phyloP scores from a whole-genome alignment of 805 yeast genomes.

The Metahyphopichia silvanorum region DNA sequence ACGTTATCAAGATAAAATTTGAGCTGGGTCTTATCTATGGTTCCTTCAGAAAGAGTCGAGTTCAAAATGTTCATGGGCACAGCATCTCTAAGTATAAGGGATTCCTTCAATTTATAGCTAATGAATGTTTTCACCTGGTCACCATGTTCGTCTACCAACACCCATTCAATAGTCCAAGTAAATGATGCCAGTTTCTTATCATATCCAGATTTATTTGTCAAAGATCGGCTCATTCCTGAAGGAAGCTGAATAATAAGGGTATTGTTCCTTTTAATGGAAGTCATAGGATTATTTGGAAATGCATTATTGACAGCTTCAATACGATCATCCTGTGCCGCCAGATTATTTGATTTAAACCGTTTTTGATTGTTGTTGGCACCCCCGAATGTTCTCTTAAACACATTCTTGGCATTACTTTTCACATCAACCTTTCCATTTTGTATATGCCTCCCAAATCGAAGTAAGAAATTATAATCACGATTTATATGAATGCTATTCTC shows the following conservation, averaged over 20 bases:
- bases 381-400: slow-evolving; percentile 27
- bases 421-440: slow-evolving; percentile 56
- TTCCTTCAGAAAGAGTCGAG: slow-evolving; percentile 8
- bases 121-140: slow-evolving; percentile 29
- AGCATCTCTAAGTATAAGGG: slow-evolving; percentile 27
- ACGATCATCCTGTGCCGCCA: slow-evolving; percentile 19
- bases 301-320: slow-evolving; percentile 14
- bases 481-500: slow-evolving; percentile 51
- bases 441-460: slow-evolving; percentile 55
- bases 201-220: slow-evolving; percentile 63
- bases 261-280: slow-evolving; percentile 51
- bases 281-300: slow-evolving; percentile 24
- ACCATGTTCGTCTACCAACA: slow-evolving; percentile 33
- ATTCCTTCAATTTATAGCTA: slow-evolving; percentile 44
- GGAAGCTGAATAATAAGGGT: slow-evolving; percentile 64
- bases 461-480: slow-evolving; percentile 78
- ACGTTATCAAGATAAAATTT: slow-evolving; percentile 33
- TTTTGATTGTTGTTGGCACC: slow-evolving; percentile 12
- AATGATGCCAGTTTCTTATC: slow-evolving; percentile 59
- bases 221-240: slow-evolving; percentile 68
- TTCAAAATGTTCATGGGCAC: slow-evolving; percentile 38
- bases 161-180: slow-evolving; percentile 82
- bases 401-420: slow-evolving; percentile 39
- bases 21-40: slow-evolving; percentile 22
- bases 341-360: slow-evolving; percentile 16